Base-by-base conservation (phyloP, 2,329 filamentous ascomycete species). In the Acephala macrosclerotiorum region DNA sequence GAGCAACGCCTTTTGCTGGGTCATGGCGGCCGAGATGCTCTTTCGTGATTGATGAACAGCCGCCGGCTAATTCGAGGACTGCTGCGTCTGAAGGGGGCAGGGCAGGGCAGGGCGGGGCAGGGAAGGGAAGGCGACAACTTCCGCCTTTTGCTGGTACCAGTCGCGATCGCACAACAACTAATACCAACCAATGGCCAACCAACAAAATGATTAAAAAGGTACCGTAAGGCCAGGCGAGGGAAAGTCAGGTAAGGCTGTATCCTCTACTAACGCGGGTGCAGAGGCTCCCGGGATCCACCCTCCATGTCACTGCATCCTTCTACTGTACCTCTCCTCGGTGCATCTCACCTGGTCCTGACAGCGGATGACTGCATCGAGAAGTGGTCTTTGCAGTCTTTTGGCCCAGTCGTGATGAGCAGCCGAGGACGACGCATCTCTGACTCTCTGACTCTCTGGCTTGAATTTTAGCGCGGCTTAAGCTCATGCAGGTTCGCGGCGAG, bases 1-100 rank as follows among this genome's bases (percentile, higher is more conserved):
- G 40, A 55, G 51, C 40, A 38, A 55, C 35, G 33, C 33, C 26
- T 49, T n/a, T 58, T 56, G 12, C 61, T 45, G 61, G 29, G 40
- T 55, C 60, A 63, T 35, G 38, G 60, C 60, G 60, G 26, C 60
- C 42, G 53, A 47, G 12, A 20, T 18, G 3, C 58, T 25, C 49
- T 14, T 20, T 40, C 36, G 53, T 36, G 36, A 60, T 67, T 67
- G 59, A 64, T 62, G 65, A 64, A 64, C 63, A 60, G 65, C 65
- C 65, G 65, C 65, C 61, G 65, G 65, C 61, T 66, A 64, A 66
- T 58, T 58, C n/a, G 36, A 29, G n/a, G 29, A 18, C 2, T 20
- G 49, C 25, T 36, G 33, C 33, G 55, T 36, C 20, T 36, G 55
- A 7, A 25, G 14, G 29, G 33, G 9, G n/a, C 35, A 56, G 51